Base-by-base conservation (phyloP, 495 filamentous ascomycete species). In the Penicillium roqueforti region DNA sequence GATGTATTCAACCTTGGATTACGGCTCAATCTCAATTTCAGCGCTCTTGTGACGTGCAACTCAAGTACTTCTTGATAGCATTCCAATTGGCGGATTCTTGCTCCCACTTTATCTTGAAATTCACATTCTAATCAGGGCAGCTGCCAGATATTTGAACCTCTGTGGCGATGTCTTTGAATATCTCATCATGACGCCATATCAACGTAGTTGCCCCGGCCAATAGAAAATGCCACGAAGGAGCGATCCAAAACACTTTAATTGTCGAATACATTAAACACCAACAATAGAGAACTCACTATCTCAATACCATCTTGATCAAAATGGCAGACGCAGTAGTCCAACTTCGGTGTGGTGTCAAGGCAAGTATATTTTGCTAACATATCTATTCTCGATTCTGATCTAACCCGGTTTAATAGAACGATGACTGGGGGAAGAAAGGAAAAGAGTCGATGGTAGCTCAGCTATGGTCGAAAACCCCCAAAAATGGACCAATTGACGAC, bases 341-440 rank as follows among this genome's bases (percentile, higher is more conserved):
- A 56, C 61, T 78, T 11, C 66, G 62, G 38, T 76, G 75, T 36
- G 66, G 70, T 28, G 67, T 70, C 14, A 76, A 76, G 61, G 75
- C 74, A 57, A 19, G 55, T 56, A 9, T 22, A 8, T 2, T 7
- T 23, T 34, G 19, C 22, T 37, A 7, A 2, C 3, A 26, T 18
- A 22, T 20, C 13, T 18, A 19, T 1, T 6, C 44, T 11, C 13
- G 25, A 32, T 32, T 19, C 16, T 41, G n/a, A 54, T 7, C 49
- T 51, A 29, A 34, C 9, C 10, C 40, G 0, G 1, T 16, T 29
- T 13, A 40, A 14, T 34, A 79, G 76, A 75, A 78, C 41, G 77
- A 80, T 51, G 51, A 57, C 1, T 79, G 76, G 76, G 78, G 78
- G 3, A 79, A 76, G 61, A 63, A 71, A 53, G 76, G 76, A 13